Conservation (phyloP, 768 basidiomycete genomes). For the Chalciporus pseudorubinellus region DNA sequence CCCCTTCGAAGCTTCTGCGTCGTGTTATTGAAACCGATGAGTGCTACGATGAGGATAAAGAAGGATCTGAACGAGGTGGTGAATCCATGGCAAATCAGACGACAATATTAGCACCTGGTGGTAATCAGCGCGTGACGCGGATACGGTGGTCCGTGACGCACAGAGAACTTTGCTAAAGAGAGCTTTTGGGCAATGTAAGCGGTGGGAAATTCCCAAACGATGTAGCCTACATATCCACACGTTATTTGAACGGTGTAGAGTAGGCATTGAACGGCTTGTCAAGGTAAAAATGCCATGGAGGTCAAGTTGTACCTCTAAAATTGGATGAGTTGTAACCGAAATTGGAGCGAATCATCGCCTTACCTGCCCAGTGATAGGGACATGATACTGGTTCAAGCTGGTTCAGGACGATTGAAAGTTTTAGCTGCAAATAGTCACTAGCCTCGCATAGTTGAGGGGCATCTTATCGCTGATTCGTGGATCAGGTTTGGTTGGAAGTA, state of each 20-base stretch:
- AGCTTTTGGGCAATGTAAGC: slow-evolving; percentile 40
- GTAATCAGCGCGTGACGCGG: background rate
- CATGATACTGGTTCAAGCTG: slow-evolving; percentile 30
- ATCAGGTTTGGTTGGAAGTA: background rate
- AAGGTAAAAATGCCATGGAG: slow-evolving; percentile 57
- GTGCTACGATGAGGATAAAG: slow-evolving; percentile 22
- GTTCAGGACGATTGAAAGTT: background rate
- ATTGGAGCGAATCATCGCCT: background rate
- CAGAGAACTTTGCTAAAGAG: slow-evolving; percentile 37
- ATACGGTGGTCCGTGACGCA: slow-evolving; percentile 3
- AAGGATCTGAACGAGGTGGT: slow-evolving; percentile 35
- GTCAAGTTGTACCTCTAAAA: slow-evolving; percentile 56
- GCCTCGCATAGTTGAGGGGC: slow-evolving; percentile 41
- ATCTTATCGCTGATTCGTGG: slow-evolving; percentile 39
- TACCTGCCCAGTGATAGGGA: slow-evolving; percentile 10
- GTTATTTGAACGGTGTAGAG: background rate
- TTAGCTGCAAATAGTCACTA: background rate
- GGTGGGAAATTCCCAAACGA: slow-evolving; percentile 41
- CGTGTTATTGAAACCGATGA: slow-evolving; percentile 24
- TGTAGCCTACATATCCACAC: slow-evolving; percentile 25
- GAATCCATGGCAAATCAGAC: slow-evolving; percentile 36
- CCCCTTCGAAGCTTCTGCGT: slow-evolving; percentile 21
- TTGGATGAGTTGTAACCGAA: background rate
- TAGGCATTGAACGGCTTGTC: slow-evolving; percentile 30
- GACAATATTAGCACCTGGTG: slow-evolving; percentile 35